Evolutionary conservation across 2,329 filamentous ascomycete species (phyloP).

Genomic region (Aspergillus glaucus): DNA sequence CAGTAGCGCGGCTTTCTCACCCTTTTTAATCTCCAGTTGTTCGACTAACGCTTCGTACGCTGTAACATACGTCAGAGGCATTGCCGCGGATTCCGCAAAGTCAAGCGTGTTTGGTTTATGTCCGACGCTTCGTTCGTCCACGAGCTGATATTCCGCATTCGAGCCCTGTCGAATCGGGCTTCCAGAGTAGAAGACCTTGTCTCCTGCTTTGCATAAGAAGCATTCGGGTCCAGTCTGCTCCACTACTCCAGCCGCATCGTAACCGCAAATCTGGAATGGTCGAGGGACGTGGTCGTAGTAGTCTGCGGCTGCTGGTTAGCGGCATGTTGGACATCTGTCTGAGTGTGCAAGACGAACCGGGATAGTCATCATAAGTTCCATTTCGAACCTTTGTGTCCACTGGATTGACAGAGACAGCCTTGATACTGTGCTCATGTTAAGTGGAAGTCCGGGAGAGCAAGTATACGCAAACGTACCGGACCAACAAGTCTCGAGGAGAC

Average conservation of each 20-base stretch:
- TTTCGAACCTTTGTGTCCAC: conserved; percentile 34
- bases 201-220: conserved; percentile 34
- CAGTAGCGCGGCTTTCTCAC: conserved; percentile 34
- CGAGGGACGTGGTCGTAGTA: conserved; percentile 26
- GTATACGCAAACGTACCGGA: conserved; percentile 18
- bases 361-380: conserved; percentile 32
- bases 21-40: conserved; percentile 34
- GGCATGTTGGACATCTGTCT: not conserved
- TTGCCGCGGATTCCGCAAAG: conserved; percentile 37
- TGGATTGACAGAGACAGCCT: conserved; percentile 35
- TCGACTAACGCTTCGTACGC: conserved; percentile 42
- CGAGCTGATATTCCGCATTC: conserved; percentile 39
- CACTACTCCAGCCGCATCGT: conserved; percentile 39
- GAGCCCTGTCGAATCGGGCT: conserved; percentile 36
- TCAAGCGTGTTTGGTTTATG: conserved; percentile 36
- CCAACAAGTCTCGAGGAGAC: conserved; percentile 28
- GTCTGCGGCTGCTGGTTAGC: conserved; percentile 10
- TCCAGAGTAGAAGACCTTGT: conserved; percentile 41
- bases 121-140: conserved; percentile 36
- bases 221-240: conserved; percentile 26
- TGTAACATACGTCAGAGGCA: conserved; percentile 41
- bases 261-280: conserved; percentile 38
- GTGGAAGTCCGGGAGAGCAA: not conserved
- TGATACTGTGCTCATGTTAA: conserved; percentile 18
- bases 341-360: conserved; percentile 6